These are phyloP conservation scores for Elsinoe necatrix DNA, from an alignment of 2,329 filamentous ascomycete species.

Conservation along the genomic window DNA sequence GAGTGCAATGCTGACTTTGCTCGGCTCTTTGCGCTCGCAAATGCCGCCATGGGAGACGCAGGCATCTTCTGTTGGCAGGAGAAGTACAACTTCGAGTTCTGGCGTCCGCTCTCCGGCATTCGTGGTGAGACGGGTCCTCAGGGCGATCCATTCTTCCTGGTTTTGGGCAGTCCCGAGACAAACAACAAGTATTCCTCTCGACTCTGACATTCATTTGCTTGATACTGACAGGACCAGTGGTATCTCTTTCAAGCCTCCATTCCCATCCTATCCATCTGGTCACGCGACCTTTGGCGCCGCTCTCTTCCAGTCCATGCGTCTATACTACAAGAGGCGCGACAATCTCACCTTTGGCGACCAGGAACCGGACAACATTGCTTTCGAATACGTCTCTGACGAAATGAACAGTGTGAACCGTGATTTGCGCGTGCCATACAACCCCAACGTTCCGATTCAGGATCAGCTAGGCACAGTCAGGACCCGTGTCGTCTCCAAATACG, in stretches of 20 bases:
- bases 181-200: conserved; percentile 1
- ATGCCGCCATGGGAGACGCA: conserved; percentile 24
- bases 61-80: conserved; percentile 27
- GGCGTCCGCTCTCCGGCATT: conserved; percentile 26
- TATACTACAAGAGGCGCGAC: conserved; percentile 26
- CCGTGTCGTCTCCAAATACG: conserved; percentile 20
- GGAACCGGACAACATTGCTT: conserved; percentile 21
- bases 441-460: conserved; percentile 21
- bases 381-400: conserved; percentile 1
- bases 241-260: conserved; percentile 9
- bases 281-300: background rate
- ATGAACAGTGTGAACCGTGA: conserved; percentile 24
- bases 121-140: conserved; percentile 20
- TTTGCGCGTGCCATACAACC: conserved; percentile 23
- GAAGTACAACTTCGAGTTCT: conserved; percentile 27
- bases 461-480: conserved; percentile 26
- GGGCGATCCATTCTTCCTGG: background rate
- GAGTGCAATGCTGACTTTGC: conserved; percentile 27
- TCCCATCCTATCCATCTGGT: background rate
- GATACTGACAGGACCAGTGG: background rate
- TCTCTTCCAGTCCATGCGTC: background rate
- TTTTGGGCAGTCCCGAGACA: background rate
- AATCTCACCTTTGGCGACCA: conserved; percentile 23
- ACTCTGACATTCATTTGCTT: background rate
- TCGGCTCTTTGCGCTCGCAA: conserved; percentile 24